phyloP scores from a whole-genome alignment of 345 rosid species.

The Euphorbia pulcherrima region DNA sequence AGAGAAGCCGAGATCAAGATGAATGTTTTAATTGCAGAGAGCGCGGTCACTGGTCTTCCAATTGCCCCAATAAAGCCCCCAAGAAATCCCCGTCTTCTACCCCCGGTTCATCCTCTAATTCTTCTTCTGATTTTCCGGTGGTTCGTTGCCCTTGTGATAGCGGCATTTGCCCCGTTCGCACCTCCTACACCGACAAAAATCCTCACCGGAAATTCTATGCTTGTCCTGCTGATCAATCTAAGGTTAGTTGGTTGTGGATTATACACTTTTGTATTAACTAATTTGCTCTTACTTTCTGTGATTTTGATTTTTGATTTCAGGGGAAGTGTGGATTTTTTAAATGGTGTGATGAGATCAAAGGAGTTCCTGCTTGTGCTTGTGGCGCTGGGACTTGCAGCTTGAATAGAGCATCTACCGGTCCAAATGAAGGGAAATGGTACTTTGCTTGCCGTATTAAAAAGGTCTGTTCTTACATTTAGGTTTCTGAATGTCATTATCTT shows the following conservation, averaged over 20 bases:
- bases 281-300: not conserved
- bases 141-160: constrained; percentile 19
- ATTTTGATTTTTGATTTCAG: not conserved
- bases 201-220: constrained; percentile 18
- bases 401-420: not conserved
- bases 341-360: constrained; percentile 14
- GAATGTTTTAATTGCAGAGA: constrained; percentile 8
- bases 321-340: not conserved
- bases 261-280: not conserved
- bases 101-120: not conserved
- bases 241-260: not conserved
- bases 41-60: constrained; percentile 17
- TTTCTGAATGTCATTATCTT: not conserved
- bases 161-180: constrained; percentile 8
- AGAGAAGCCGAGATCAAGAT: not conserved
- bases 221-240: constrained; percentile 6
- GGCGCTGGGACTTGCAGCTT: constrained; percentile 18
- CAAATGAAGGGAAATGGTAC: constrained; percentile 16
- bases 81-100: not conserved
- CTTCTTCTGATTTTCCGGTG: not conserved
- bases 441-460: constrained; percentile 25
- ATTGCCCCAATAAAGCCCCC: constrained; percentile 17
- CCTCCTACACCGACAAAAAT: not conserved
- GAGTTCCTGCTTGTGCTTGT: constrained; percentile 23
- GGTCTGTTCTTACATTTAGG: constrained; percentile 9